Evolutionary conservation across 2,329 filamentous ascomycete species (phyloP).

Genomic region (Talaromyces atroroseus): DNA sequence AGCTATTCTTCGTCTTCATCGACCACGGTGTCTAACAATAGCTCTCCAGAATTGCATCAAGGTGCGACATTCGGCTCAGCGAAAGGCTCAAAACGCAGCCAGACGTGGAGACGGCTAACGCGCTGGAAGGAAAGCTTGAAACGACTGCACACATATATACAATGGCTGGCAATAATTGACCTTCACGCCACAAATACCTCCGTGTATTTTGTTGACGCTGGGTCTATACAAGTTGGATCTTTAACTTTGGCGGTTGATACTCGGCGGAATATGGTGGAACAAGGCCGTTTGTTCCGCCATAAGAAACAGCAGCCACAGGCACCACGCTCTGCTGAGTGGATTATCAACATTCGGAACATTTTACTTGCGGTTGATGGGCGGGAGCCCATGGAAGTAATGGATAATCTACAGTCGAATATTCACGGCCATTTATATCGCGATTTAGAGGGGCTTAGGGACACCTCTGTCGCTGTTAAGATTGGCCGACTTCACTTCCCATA

Average conservation of each 20-base stretch:
- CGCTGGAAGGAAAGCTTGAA: constrained; percentile 80
- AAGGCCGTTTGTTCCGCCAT: constrained; percentile 81
- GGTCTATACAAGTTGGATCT: constrained; percentile 76
- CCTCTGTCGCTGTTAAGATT: constrained; percentile 82
- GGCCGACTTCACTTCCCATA: constrained; percentile 85
- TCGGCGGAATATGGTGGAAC: constrained; percentile 81
- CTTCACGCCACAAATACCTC: constrained; percentile 76
- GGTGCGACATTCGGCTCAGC: constrained; percentile 9
- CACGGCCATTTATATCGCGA: constrained; percentile 86
- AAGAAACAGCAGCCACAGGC: constrained; percentile 59
- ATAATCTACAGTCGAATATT: constrained; percentile 81
- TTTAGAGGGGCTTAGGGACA: constrained; percentile 80
- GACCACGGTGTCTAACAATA: constrained; percentile 3
- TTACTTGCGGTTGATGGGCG: constrained; percentile 80
- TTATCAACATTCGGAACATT: constrained; percentile 76
- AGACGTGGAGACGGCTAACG: constrained; percentile 76
- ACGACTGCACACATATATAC: constrained; percentile 74
- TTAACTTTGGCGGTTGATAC: constrained; percentile 87
- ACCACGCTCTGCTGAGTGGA: constrained; percentile 86
- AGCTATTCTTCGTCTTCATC: constrained; percentile 14
- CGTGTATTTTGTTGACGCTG: constrained; percentile 71
- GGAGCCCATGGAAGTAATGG: constrained; percentile 81
- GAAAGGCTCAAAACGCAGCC: constrained; percentile 46
- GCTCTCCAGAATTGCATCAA: constrained; percentile 11
- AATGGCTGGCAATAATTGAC: constrained; percentile 86